Base-by-base conservation (phyloP, 1,139 yeast genomes). In the Eremothecium gossypii region DNA sequence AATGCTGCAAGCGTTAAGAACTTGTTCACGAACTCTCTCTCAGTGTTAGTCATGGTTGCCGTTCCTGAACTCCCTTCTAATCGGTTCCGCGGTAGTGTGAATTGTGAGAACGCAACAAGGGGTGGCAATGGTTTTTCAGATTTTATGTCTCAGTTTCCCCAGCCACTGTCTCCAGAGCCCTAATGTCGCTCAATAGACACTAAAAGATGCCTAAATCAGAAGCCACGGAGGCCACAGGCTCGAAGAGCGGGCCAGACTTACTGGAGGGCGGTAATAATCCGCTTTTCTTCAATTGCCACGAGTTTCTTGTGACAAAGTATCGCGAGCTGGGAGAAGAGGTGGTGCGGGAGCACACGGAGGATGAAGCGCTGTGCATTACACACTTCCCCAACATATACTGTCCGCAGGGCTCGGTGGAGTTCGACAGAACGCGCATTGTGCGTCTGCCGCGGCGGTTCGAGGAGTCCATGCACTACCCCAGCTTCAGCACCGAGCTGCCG, bases 231-330 rank as follows among this genome's bases (percentile, higher is more conserved):
- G 40, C 31, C 28, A 40, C 38, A 30, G 35, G 23, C 10, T 43
- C 4, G 29, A 32, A 7, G 42, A 33, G 41, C 47, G 49, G 48
- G 14, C 49, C 41, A 12, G 40, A 12, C 34, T 10, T 36, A 33
- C 4, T 41, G 45, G 26, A 39, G 27, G 10, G 33, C 37, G 20
- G 42, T 47, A 12, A 12, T 2, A 35, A 43, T 17, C 60, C 67
- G 2, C 46, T 66, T n/a, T 79, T 76, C 57, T 81, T 78, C 69
- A 81, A 81, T 54, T 79, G 78, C 53, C 85, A 81, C 52, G 87
- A 81, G 56, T 77, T 65, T 54, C 52, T 73, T 9, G 64, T 66
- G 20, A 59, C 63, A 2, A 61, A 63, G 36, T 70, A 65, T 56
- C 52, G 57, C 26, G 60, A 58, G 3, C 39, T 57, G 2, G 51